Conservation (phyloP, 163 green algal species). For the Coccomyxa subellipsoidea region DNA sequence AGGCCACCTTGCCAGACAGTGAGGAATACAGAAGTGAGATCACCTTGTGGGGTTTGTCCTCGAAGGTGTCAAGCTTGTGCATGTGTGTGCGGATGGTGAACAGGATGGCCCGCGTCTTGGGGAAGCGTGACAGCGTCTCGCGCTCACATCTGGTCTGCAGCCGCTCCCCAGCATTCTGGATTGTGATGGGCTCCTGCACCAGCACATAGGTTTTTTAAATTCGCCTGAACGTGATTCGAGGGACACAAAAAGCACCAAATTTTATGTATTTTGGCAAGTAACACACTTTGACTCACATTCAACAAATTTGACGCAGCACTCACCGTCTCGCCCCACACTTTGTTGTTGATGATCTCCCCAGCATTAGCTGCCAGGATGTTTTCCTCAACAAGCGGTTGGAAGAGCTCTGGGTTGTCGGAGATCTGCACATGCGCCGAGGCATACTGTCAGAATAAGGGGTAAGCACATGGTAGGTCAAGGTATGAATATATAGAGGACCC, state of each 20-base stretch:
- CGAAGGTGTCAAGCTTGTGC: constrained; percentile 20
- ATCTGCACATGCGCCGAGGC: constrained; percentile 24
- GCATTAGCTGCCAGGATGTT: background rate
- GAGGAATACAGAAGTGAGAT: background rate
- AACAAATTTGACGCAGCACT: background rate
- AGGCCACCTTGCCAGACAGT: background rate
- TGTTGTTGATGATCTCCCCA: background rate
- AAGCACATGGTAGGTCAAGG: too few species aligned
- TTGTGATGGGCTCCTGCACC: constrained; percentile 11
- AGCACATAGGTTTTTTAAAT: background rate
- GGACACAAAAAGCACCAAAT: too few species aligned
- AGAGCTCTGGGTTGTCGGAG: constrained; percentile 20
- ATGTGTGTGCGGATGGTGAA: constrained; percentile 41
- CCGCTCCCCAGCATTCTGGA: constrained; percentile 11
- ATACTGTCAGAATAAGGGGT: background rate
- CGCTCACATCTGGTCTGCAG: constrained; percentile 29
- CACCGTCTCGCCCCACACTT: background rate
- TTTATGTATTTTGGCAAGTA: too few species aligned
- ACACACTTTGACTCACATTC: too few species aligned
- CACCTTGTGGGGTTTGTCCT: constrained; percentile 16
- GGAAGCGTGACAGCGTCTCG: constrained; percentile 33
- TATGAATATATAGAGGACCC: too few species aligned
- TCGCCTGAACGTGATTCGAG: background rate
- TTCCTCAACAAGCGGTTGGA: constrained; percentile 18
- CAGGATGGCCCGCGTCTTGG: constrained; percentile 26